These are phyloP conservation scores for Farysia itapuensis DNA, from an alignment of 1,284 basidiomycete genomes.

Conservation along the genomic window DNA sequence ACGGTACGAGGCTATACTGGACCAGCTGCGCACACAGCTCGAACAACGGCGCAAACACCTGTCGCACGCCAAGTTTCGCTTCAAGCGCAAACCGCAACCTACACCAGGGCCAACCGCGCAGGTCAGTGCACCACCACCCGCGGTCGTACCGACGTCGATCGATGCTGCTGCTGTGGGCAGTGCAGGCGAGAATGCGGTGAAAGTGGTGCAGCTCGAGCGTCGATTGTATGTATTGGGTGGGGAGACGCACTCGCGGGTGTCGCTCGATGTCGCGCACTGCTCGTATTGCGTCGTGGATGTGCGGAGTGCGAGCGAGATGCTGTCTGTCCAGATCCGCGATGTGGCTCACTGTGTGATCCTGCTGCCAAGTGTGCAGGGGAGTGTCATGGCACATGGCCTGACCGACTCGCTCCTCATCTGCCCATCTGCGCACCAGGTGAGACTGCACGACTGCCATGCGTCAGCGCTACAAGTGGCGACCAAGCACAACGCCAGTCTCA, in stretches of 20 bases:
- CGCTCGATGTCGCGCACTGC: no score
- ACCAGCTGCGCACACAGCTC: constrained; percentile 1
- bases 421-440: constrained; percentile 20
- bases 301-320: no score
- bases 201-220: no score
- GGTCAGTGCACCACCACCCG: no score
- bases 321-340: constrained; percentile 20
- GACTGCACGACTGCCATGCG: constrained; percentile 21
- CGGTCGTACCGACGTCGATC: no score
- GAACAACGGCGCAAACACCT: not conserved
- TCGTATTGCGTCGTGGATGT: no score
- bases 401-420: constrained; percentile 2
- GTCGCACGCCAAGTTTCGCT: constrained; percentile 6
- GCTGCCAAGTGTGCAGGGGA: constrained; percentile 15
- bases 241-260: no score
- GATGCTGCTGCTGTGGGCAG: no score
- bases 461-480: constrained; percentile 10
- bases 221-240: no score
- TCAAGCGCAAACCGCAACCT: constrained; percentile 12
- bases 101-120: no score
- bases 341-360: constrained; percentile 12
- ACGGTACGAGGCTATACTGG: constrained; percentile 14
- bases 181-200: no score
- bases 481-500: constrained; percentile 11
- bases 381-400: constrained; percentile 26